Evolutionary conservation across 148 eudicot species (phyloP), one percentile per base, ranked within the genome.

Genomic region (Drosera capensis): DNA sequence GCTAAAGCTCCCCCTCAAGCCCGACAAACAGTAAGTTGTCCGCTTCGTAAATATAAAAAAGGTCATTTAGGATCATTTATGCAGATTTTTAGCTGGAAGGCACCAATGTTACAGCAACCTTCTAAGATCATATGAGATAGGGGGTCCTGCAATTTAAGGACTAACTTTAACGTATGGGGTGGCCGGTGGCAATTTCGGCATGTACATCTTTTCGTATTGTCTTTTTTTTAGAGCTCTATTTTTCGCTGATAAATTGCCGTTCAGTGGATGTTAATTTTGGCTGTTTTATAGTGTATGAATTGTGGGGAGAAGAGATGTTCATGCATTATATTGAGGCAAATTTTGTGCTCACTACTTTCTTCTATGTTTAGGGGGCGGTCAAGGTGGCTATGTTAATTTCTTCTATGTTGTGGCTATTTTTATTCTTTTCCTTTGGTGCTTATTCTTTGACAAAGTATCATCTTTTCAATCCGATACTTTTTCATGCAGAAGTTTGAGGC

Each of bases 401-500:
- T 64, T 94, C 95, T 22, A 28, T 84, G 48, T 44, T 90, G 20
- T 28, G 37, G 30, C 17, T 45, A 19, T 20, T 28, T 28, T 2
- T 9, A 25, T 5, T 1, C 12, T 25, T 25, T 16, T 34, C 18
- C 18, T 25, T 26, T 41, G 23, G 29, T 6, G n/a, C 16, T 2
- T 45, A 4, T n/a, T n/a, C n/a, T n/a, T n/a, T n/a, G n/a, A n/a
- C n/a, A 15, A 19, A 19, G 11, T 41, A 14, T 2, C 21, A 41
- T 2, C 2, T 1, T 23, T 52, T 14, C 3, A 28, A 20, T 38
- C 20, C 42, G 35, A 23, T 60, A 3, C 23, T 46, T 40, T 25
- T 25, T 35, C n/a, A n/a, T 63, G 67, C 82, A 90, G 99, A 90
- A 78, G 60, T 90, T 78, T 56, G 99, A 84, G 87, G 99, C 99